Evolutionary conservation across 2,329 filamentous ascomycete genomes (phyloP), one percentile per base, ranked within the genome.

Genomic region (Cladophialophora bantiana): DNA sequence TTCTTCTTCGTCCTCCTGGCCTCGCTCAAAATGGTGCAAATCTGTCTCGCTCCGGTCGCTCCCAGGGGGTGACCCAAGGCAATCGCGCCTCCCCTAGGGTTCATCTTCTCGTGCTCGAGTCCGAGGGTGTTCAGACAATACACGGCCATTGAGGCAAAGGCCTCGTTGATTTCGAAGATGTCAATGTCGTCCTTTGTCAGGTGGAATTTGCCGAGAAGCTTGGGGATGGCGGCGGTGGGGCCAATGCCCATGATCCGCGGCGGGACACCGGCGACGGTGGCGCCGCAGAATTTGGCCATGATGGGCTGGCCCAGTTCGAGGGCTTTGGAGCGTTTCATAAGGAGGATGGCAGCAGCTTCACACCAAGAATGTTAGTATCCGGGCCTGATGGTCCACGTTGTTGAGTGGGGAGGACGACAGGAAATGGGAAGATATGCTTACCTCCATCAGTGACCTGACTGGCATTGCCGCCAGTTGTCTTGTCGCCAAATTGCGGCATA

Each of bases 131-230:
- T 85, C 63, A 91, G 82, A 81, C 93, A 97, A 86, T 97, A 98
- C 35, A 97, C 94, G 1, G 93, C 94, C 95, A 98, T 98, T 60
- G 91, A 95, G 26, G 94, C 94, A 75, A 99, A 99, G 1, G 95
- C 95, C 85, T 99, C 95, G 83, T 99, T 99, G 77, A 99, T 82
- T 85, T 98, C 95, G 73, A 94, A 85, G 40, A 98, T 86, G 76
- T 99, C 95, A 69, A 95, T 87, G 74, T 98, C 95, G 66, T 90
- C 86, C 62, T 96, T 83, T 31, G 85, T 87, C 68, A 99, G 81
- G 80, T 90, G 88, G 85, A 90, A 89, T 82, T 95, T 90, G 76
- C 81, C 81, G 54, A 99, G 86, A 35, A 99, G 88, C 87, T 99
- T 99, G 69, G 87, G 88, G 68, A 89, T 88, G 20, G 87, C 87